Base-by-base conservation (phyloP, 2,329 filamentous ascomycete species). In the Huntiella omanensis region DNA sequence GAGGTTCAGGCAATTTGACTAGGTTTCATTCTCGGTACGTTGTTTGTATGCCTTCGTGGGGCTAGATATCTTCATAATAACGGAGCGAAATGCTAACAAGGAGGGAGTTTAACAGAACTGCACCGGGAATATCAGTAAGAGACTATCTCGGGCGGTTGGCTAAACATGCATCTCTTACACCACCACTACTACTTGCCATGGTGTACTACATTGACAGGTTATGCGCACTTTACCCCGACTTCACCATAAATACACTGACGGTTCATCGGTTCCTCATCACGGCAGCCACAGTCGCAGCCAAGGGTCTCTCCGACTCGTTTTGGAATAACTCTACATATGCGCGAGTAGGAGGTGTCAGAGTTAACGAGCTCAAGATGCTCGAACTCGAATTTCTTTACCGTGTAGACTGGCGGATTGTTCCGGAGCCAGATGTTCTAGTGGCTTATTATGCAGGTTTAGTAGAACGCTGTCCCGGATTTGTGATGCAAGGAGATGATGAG, bases 311-410 rank as follows among this genome's bases (percentile, higher is more conserved):
- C 32, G 91, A 98, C 60, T 86, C 83, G 28, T 98, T 98, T 60
- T 95, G 91, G 86, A 96, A 93, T 52, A 98, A 98, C 62, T 84
- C 84, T 22, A 93, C 88, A 1, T 98, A 98, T 59, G 87, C 91
- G 34, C 73, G 85, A 47, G 87, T 98, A 1, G 91, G 91, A 4
- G 91, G 91, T 52, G 86, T 98, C 43, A 86, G 84, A 53, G 71
- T 95, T 34, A 77, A 81, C 42, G 91, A 98, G 61, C 65, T 98
- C 52, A 92, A 91, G 49, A 67, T 95, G 48, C 67, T 98, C 7
- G 91, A 98, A 60, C 70, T 98, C 28, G 91, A 98, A 56, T 94
- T 98, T 54, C 65, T 98, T 32, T 85, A 87, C 57, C 72, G 84
- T 45, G 81, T 98, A 22, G 84, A 95, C 57, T 98, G 91, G 88